phyloP scores from a whole-genome alignment of 129 eudicot genomes.

The Cynara cardunculus region DNA sequence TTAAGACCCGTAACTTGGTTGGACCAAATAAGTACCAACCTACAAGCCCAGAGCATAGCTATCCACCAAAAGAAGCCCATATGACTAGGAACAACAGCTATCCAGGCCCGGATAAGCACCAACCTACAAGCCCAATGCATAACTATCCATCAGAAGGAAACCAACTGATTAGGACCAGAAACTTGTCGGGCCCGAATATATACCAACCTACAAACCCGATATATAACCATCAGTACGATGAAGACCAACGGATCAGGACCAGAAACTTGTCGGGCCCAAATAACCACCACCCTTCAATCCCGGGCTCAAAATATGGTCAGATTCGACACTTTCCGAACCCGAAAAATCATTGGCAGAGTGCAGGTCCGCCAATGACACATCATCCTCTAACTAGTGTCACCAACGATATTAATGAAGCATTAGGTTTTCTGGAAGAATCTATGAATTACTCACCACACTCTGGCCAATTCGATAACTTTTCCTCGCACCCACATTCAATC shows the following conservation, averaged over 20 bases:
- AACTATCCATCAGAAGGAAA: background rate
- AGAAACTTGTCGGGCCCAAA: background rate
- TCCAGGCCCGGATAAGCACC: background rate
- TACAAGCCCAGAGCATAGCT: background rate
- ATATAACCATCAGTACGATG: background rate
- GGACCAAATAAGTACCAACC: background rate
- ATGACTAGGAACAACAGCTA: background rate
- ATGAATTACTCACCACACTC: conserved; percentile 9
- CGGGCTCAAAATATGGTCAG: background rate
- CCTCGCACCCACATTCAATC: background rate
- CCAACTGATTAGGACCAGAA: background rate
- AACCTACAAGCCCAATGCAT: background rate
- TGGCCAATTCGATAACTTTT: background rate
- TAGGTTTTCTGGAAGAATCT: conserved; percentile 5
- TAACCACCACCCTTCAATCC: background rate
- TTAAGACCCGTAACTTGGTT: background rate
- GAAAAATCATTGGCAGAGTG: conserved; percentile 7
- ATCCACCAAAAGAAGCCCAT: background rate
- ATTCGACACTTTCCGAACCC: background rate
- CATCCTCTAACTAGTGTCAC: conserved; percentile 13
- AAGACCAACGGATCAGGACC: background rate
- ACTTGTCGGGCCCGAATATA: background rate
- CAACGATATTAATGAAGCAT: conserved; percentile 21
- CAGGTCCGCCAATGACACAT: conserved; percentile 8
- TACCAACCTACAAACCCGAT: background rate